Conservation (phyloP, 345 rosid genomes). For the Angophora floribunda region DNA sequence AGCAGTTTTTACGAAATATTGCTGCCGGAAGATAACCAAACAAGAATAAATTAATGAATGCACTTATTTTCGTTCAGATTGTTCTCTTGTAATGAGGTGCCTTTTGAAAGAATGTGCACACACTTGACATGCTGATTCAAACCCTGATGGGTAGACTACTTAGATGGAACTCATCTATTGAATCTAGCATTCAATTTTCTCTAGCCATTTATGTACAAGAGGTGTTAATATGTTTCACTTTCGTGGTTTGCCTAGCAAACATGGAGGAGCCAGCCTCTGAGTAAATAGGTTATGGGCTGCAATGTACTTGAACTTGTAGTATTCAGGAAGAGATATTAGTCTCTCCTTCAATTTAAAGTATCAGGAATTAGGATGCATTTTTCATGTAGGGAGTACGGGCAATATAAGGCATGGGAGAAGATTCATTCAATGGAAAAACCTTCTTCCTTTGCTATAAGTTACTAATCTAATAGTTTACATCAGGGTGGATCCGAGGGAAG, state of each 20-base stretch:
- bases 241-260: background rate
- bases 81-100: background rate
- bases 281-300: background rate
- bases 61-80: background rate
- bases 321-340: background rate
- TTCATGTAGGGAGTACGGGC: background rate
- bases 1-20: background rate
- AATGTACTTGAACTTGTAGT: background rate
- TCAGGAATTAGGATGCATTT: background rate
- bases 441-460: background rate
- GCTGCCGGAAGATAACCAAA: background rate
- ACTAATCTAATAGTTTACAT: constrained; percentile 6
- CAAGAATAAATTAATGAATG: background rate
- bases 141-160: background rate
- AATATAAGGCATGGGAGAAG: background rate
- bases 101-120: background rate
- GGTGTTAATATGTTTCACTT: background rate
- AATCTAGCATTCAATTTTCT: background rate
- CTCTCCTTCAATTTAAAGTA: background rate
- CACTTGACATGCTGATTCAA: background rate
- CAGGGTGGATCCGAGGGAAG: constrained; percentile 90
- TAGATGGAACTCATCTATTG: background rate
- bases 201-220: background rate
- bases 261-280: background rate
- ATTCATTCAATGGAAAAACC: background rate